Evolutionary conservation across 257 asterid genomes (phyloP), one percentile per base, ranked within the genome.

Genomic region (Agastache rugosa): DNA sequence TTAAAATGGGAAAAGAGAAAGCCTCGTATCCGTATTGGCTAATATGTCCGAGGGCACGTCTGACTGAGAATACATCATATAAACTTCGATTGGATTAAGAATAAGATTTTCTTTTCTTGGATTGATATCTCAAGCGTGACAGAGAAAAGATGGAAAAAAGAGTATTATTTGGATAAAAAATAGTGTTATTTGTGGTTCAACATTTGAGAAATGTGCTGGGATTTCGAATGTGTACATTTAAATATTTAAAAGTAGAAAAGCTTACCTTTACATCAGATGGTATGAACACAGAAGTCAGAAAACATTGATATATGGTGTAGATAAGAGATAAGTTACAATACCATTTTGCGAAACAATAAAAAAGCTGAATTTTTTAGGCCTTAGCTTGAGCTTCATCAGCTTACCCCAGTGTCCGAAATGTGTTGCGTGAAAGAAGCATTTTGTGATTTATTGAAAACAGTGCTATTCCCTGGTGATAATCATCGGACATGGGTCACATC

Each of bases 371-470:
- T 15, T 14, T 4, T 3, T 14, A 65, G 59, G 70, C 65, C 41
- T 73, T 37, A 8, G 15, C 17, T 35, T 60, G 69, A 60, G 19
- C 23, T 50, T 48, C 19, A 37, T 51, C 37, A 35, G 59, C 64
- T 62, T 62, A 11, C 22, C 39, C 44, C 4, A 15, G 8, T 34
- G 56, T 63, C 51, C 50, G 14, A 48, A 44, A 22, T 42, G 9
- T 51, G 51, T 44, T 20, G 27, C 75, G 50, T 67, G 50, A 56
- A 66, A 41, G 19, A 25, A 56, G 45, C 75, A 27, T 17, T 54
- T 67, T 16, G 20, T 66, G 75, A 39, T 48, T 50, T 59, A 9
- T 71, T 59, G 71, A 12, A 54, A 59, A 8, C 37, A 44, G 31
- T 50, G 15, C 70, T 31, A 54, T 37, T 25, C 44, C 29, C 15